Percentiles rank a stretch among this genome's conserved stretches.
These are phyloP conservation scores for Solanum sitiens DNA, from an alignment of 257 asterid species.

Conservation along the genomic window DNA sequence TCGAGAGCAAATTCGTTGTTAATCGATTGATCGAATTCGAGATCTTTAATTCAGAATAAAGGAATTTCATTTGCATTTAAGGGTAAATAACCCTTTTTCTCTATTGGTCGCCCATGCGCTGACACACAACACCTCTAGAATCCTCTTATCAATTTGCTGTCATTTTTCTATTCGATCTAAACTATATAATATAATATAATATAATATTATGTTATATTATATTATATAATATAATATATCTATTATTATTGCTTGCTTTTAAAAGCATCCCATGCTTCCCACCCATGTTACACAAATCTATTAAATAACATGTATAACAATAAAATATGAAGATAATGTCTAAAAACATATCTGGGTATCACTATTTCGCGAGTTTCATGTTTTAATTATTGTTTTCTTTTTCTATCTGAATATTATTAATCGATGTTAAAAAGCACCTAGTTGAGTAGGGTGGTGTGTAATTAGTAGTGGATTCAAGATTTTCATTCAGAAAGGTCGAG, in stretches of 20 bases:
- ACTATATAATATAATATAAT: not conserved
- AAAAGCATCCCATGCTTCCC: conserved; percentile 1
- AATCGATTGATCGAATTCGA: too few species aligned
- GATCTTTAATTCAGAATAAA: not conserved
- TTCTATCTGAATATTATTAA: not conserved
- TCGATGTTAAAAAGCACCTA: not conserved
- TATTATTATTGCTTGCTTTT: not conserved
- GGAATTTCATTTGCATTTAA: too few species aligned
- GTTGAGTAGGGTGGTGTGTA: fast-evolving
- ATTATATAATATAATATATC: not conserved
- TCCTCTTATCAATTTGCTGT: not conserved
- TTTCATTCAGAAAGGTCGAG: not conserved
- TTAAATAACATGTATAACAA: not conserved
- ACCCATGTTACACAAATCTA: not conserved
- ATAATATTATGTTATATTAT: too few species aligned
- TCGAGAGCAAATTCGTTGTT: too few species aligned
- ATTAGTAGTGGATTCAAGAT: not conserved
- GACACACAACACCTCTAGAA: not conserved
- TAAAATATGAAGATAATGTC: not conserved
- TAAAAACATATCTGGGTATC: not conserved
- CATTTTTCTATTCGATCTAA: not conserved
- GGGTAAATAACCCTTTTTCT: not conserved
- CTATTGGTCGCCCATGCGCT: not conserved
- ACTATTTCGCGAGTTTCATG: not conserved
- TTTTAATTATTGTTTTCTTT: not conserved